phyloP scores from a whole-genome alignment of 148 eudicot species.

The Rhododendron molle region DNA sequence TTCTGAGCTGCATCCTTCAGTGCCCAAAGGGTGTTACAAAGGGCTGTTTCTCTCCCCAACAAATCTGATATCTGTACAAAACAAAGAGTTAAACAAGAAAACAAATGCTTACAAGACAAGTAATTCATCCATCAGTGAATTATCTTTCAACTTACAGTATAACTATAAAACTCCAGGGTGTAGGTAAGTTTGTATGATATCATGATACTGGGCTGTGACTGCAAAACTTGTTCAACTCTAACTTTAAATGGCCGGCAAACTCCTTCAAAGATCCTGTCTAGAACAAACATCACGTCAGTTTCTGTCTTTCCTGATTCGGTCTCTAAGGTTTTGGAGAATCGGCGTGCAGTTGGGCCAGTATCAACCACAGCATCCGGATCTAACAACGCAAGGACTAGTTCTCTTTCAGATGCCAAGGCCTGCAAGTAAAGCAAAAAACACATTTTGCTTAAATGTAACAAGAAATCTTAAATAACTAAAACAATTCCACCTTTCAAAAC shows the following conservation, averaged over 20 bases:
- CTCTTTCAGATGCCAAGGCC: conserved; percentile 99
- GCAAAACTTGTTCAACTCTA: conserved; percentile 96
- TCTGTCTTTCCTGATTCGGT: conserved; percentile 59
- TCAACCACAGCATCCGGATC: conserved; percentile 82
- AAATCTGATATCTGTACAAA: conserved; percentile 63
- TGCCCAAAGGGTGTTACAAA: conserved; percentile 82
- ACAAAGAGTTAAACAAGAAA: conserved; percentile 8
- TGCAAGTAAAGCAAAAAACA: conserved; percentile 18
- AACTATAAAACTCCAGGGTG: conserved; percentile 89
- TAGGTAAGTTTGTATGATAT: conserved; percentile 84
- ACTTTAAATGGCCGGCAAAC: conserved; percentile 98
- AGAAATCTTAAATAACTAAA: conserved; percentile 16
- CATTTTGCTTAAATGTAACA: not conserved
- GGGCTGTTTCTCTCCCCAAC: conserved; percentile 89
- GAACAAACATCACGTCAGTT: conserved; percentile 84
- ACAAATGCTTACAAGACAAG: not conserved
- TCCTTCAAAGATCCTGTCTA: conserved; percentile 98
- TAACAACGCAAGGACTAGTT: conserved; percentile 90
- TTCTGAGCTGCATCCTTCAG: conserved; percentile 94
- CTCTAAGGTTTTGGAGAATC: conserved; percentile 51
- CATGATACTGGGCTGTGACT: conserved; percentile 93
- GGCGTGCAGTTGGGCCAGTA: conserved; percentile 72
- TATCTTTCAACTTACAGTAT: conserved; percentile 59
- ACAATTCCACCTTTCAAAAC: not conserved
- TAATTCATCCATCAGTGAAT: not conserved